A percentile compares a stretch with the other conserved stretches of the same genome.
Evolutionary conservation across 371 early-diverging fungal species (phyloP).

Genomic region (Mortierella sp.): DNA sequence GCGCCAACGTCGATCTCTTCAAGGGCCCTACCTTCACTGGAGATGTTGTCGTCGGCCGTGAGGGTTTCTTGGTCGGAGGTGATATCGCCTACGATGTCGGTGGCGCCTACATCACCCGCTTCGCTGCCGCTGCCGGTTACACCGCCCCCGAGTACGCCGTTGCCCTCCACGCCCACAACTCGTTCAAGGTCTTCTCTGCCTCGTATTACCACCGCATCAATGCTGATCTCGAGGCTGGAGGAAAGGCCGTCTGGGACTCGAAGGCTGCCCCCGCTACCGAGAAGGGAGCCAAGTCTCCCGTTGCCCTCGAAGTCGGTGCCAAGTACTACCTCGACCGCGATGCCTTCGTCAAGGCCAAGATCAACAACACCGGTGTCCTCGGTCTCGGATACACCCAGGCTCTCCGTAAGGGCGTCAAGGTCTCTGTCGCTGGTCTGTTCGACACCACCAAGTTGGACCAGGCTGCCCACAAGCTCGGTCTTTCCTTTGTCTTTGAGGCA

Average conservation of each 20-base stretch:
- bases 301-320: constrained; percentile 95
- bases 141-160: constrained; percentile 88
- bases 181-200: constrained; percentile 81
- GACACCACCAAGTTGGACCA: constrained; percentile 93
- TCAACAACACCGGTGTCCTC: constrained; percentile 93
- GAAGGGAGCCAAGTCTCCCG: constrained; percentile 59
- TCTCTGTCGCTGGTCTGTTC: constrained; percentile 90
- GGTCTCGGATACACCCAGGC: constrained; percentile 94
- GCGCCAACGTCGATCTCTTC: constrained; percentile 80
- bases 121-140: constrained; percentile 90
- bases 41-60: constrained; percentile 82
- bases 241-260: constrained; percentile 92
- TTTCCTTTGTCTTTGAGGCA: constrained; percentile 88
- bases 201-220: constrained; percentile 97
- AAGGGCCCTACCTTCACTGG: constrained; percentile 83
- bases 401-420: constrained; percentile 95
- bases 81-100: constrained; percentile 93
- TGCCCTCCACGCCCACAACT: constrained; percentile 80
- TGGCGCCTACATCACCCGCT: constrained; percentile 87
- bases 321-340: constrained; percentile 91
- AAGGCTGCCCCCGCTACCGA: constrained; percentile 61
- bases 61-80: constrained; percentile 91
- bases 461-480: constrained; percentile 96
- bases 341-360: constrained; percentile 96
- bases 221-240: constrained; percentile 92